These are phyloP conservation scores for Termitomyces sp. DNA, from an alignment of 768 basidiomycete species.

Conservation along the genomic window DNA sequence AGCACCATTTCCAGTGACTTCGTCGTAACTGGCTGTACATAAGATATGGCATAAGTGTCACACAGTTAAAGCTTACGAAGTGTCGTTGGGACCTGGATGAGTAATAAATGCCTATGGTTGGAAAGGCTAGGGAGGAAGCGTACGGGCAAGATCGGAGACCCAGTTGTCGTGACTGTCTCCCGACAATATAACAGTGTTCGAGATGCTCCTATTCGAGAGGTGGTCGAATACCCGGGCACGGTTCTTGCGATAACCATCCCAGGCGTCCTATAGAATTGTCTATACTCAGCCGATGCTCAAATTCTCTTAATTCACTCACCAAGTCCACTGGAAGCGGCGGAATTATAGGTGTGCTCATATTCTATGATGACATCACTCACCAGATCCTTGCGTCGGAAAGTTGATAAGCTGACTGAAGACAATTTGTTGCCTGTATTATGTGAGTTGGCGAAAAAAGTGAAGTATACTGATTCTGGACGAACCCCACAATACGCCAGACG, in stretches of 20 bases:
- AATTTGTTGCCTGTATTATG: neutral
- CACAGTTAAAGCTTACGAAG: neutral
- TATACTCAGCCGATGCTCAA: neutral
- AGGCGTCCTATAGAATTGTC: neutral
- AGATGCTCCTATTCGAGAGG: neutral
- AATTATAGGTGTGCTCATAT: neutral
- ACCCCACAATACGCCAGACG: constrained; percentile 3
- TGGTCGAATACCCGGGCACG: neutral
- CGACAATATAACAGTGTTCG: constrained; percentile 1
- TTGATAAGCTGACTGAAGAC: constrained; percentile 1
- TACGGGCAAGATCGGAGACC: constrained; percentile 3
- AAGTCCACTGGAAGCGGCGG: neutral
- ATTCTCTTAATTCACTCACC: neutral
- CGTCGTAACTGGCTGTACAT: neutral
- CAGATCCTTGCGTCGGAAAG: too few relatives aligned
- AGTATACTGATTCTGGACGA: neutral
- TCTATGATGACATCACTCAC: neutral
- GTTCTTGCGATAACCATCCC: constrained; percentile 3
- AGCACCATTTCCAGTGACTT: neutral
- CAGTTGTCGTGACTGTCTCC: constrained; percentile 4
- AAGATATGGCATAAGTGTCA: neutral
- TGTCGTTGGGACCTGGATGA: neutral
- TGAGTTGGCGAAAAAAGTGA: neutral
- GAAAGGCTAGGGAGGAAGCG: neutral
- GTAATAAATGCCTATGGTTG: neutral